A percentile compares a stretch with the other conserved stretches of the same genome.
Conservation (phyloP, 345 rosid species). For the Dipteronia sinensis region DNA sequence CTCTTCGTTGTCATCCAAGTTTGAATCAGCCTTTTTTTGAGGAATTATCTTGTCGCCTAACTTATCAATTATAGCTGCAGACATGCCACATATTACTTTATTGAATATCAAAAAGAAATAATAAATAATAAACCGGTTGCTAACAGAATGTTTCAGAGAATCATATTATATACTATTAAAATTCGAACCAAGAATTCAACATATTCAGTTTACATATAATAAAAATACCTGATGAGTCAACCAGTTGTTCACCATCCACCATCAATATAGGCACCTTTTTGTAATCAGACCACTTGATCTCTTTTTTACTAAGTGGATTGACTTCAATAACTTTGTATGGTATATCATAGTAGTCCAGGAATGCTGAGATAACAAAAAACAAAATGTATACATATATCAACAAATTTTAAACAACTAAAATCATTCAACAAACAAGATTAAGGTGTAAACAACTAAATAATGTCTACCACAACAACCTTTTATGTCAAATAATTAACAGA, state of each 20-base stretch:
- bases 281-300: conserved; percentile 93
- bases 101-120: neutral
- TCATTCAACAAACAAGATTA: neutral
- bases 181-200: neutral
- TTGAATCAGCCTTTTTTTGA: conserved; percentile 17
- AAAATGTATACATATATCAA: neutral
- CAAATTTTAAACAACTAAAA: neutral
- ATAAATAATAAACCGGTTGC: neutral
- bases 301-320: conserved; percentile 80
- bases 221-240: conserved; percentile 81
- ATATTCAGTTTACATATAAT: conserved; percentile 6
- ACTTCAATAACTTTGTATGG: conserved; percentile 95
- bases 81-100: conserved; percentile 19
- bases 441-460: too few species aligned
- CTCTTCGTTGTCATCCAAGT: conserved; percentile 62
- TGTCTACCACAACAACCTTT: neutral
- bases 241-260: conserved; percentile 79
- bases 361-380: conserved; percentile 49
- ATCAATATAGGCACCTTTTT: conserved; percentile 88
- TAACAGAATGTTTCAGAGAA: neutral
- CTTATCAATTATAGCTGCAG: conserved; percentile 64
- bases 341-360: conserved; percentile 75
- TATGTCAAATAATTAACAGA: neutral
- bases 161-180: neutral
- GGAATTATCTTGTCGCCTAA: conserved; percentile 62